These are phyloP conservation scores for Coemansia sp. DNA, from an alignment of 192 early-diverging fungal genomes.

Conservation along the genomic window DNA sequence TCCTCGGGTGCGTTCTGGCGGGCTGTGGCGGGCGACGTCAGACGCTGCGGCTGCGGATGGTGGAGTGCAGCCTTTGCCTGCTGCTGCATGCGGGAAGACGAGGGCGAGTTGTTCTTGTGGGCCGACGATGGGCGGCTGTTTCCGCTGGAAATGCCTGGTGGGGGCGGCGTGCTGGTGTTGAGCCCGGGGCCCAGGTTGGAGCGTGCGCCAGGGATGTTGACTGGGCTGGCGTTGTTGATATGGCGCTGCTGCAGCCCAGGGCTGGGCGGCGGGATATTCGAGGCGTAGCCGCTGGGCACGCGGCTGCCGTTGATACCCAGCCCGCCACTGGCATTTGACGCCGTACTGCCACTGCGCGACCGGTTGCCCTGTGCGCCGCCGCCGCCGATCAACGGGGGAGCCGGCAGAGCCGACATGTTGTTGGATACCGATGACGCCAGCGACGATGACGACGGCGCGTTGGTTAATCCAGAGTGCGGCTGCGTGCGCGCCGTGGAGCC, in stretches of 20 bases:
- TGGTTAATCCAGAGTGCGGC: slow-evolving; percentile 8
- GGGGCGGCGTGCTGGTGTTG: slow-evolving; percentile 37
- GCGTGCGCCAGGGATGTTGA: slow-evolving; percentile 24
- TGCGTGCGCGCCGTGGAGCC: slow-evolving; percentile 1
- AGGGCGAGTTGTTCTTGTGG: slow-evolving; percentile 35
- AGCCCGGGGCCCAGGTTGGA: slow-evolving; percentile 33
- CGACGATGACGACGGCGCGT: slow-evolving; percentile 19
- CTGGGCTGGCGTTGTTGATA: slow-evolving; percentile 39
- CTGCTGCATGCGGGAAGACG: slow-evolving; percentile 13
- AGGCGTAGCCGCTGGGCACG: slow-evolving; percentile 30
- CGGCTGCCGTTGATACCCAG: slow-evolving; percentile 30
- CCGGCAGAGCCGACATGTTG: slow-evolving; percentile 47
- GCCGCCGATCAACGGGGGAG: slow-evolving; percentile 44
- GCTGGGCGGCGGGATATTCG: slow-evolving; percentile 50
- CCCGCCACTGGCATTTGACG: slow-evolving; percentile 37
- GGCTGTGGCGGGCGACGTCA: slow-evolving; percentile 1
- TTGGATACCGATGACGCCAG: slow-evolving; percentile 15
- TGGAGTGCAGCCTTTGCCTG: slow-evolving; percentile 22
- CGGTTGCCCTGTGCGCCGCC: slow-evolving; percentile 27
- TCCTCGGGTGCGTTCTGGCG: slow-evolving; percentile 46
- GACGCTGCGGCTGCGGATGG: slow-evolving; percentile 38
- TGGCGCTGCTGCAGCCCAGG: slow-evolving; percentile 47
- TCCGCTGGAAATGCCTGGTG: neutral
- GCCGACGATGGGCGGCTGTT: slow-evolving; percentile 51
- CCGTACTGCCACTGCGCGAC: slow-evolving; percentile 54